phyloP scores from a whole-genome alignment of 345 rosid species.

The Eutrema yunnanense region DNA sequence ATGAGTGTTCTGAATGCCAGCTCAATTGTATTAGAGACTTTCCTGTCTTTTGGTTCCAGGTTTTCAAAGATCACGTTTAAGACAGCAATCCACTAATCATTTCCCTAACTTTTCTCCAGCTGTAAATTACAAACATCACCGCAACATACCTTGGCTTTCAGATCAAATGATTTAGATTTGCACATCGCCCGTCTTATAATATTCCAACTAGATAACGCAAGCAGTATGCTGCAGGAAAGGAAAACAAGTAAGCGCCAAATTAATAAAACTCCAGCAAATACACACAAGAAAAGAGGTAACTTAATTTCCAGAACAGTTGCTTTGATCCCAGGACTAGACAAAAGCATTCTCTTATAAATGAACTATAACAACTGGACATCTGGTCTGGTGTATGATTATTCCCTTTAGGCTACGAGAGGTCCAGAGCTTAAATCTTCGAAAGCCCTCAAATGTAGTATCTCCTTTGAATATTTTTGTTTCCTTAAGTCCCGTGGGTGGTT shows the following conservation, averaged over 20 bases:
- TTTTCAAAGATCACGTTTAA: neutral
- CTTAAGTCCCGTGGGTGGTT: neutral
- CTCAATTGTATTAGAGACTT: neutral
- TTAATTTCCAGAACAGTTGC: neutral
- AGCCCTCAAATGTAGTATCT: neutral
- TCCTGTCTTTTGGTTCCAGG: conserved; percentile 6
- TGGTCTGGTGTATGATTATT: neutral
- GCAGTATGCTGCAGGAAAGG: conserved; percentile 11
- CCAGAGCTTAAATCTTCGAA: neutral
- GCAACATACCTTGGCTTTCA: conserved; percentile 11
- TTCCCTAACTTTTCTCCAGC: neutral
- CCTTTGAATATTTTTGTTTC: too few species aligned
- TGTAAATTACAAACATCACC: neutral
- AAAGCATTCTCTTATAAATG: neutral
- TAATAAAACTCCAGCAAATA: neutral
- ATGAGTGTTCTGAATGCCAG: neutral
- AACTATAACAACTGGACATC: neutral
- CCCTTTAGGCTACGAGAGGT: neutral
- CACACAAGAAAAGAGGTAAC: neutral
- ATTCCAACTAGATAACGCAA: neutral
- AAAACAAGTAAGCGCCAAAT: neutral
- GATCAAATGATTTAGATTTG: neutral
- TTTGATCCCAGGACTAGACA: conserved; percentile 33
- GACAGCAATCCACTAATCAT: neutral
- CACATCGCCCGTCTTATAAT: neutral